Base-by-base conservation (phyloP, 2,329 filamentous ascomycete species). In the Fusarium begoniae region DNA sequence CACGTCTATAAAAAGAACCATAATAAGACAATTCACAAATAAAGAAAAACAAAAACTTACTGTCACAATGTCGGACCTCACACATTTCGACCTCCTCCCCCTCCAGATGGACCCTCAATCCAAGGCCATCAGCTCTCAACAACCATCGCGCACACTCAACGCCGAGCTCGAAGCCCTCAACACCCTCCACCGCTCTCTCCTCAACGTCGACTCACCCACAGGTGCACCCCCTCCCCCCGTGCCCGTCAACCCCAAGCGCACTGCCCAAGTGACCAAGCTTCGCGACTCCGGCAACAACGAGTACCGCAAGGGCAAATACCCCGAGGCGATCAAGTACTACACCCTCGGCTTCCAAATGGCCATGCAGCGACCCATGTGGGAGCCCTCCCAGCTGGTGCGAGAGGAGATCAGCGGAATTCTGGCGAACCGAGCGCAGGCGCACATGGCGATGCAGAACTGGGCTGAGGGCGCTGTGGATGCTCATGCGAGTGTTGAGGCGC, bases 231-330 rank as follows among this genome's bases (percentile, higher is more conserved):
- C 95, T 10, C 93, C 96, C 0, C 96, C 96, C 0, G 89, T 97
- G 47, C 95, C 95, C 68, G 92, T 98, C 71, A 97, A 98, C 87
- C 95, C 94, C 58, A 98, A 98, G 85, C 94, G 96, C 80, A 92
- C 90, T 75, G 94, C 94, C 41, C 91, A 95, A 81, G 93, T 99
- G 83, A 90, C 88, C 84, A 98, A 98, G 85, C 91, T 98, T 75
- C 94, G 95, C 81, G 96, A 98, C 82, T 89, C 89, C 65, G 96
- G 94, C 79, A 98, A 98, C 86, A 85, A 85, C 66, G 90, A 93
- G 77, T 96, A 94, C 87, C 93, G 94, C 83, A 95, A 96, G 83
- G 89, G 89, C 77, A 88, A 90, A 76, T 90, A 93, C 84, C 84
- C 83, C 63, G 94, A 97, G 62, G 96, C 96, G 8, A 87, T 94